phyloP scores from a whole-genome alignment of 331 rosid species.

The Acacia pycnantha region DNA sequence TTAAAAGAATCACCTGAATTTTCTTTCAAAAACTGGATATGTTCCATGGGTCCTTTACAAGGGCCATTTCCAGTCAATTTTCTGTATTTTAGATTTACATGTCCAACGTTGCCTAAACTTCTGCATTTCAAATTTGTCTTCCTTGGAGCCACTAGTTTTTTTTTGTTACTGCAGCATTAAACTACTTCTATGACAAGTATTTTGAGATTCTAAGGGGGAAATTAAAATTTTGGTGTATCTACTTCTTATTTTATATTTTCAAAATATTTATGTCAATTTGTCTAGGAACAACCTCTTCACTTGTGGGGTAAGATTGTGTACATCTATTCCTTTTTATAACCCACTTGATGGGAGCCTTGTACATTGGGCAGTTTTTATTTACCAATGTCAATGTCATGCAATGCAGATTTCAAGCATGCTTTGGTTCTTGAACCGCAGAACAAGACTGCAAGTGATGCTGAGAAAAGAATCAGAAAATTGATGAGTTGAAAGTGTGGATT shows the following conservation, averaged over 20 bases:
- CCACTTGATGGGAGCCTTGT: too few species aligned
- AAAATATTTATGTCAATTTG: neutral
- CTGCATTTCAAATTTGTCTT: neutral
- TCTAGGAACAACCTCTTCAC: too few species aligned
- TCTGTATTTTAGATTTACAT: neutral
- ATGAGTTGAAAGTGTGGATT: conserved; percentile 30
- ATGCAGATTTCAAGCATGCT: conserved; percentile 86
- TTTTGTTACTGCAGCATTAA: neutral
- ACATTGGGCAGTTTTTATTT: neutral
- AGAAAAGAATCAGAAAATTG: conserved; percentile 57
- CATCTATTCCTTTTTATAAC: too few species aligned
- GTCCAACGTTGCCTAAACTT: neutral
- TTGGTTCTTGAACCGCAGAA: conserved; percentile 81
- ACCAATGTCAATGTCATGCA: conserved; percentile 5
- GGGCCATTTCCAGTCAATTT: neutral
- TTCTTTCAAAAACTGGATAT: neutral
- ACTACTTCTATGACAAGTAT: neutral
- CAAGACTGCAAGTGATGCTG: conserved; percentile 64
- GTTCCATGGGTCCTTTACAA: neutral
- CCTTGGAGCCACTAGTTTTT: neutral
- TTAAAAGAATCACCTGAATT: neutral
- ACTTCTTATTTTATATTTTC: neutral
- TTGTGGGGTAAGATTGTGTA: too few species aligned
- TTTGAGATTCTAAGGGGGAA: neutral
- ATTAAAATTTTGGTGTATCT: neutral